Conservation (phyloP, 2,329 filamentous ascomycete genomes). For the Beauveria sp. region DNA sequence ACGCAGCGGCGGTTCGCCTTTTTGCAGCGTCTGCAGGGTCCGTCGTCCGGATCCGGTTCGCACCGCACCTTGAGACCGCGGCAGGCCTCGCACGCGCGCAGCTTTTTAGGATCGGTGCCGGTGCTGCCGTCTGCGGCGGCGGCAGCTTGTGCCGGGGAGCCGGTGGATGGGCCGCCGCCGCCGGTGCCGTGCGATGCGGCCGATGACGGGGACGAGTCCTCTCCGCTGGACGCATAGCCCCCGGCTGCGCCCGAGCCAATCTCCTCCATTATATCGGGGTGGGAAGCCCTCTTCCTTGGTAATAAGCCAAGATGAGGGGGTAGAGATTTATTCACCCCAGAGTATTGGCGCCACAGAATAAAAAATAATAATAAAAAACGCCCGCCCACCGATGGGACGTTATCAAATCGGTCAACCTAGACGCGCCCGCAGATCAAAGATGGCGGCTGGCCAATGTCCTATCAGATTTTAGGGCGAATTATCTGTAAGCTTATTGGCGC, state of each 20-base stretch:
- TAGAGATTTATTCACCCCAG: neutral
- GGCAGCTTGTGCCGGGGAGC: neutral
- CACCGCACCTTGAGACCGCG: slow-evolving; percentile 76
- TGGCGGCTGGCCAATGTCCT: neutral
- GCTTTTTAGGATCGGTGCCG: slow-evolving; percentile 50
- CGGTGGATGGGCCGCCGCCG: neutral
- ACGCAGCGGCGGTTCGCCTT: slow-evolving; percentile 74
- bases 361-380: neutral
- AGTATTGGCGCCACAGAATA: neutral
- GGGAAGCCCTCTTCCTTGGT: neutral
- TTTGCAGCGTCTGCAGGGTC: slow-evolving; percentile 63
- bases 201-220: neutral
- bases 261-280: neutral
- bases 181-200: neutral
- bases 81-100: slow-evolving; percentile 68
- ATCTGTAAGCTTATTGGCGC: too few species aligned
- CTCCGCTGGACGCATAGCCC: neutral
- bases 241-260: neutral
- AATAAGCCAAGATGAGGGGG: neutral
- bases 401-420: neutral
- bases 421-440: too few species aligned
- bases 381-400: neutral
- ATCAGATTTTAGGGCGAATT: too few species aligned
- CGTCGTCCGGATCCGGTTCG: slow-evolving; percentile 62
- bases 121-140: slow-evolving; percentile 5